Evolutionary conservation across 1,284 basidiomycete genomes (phyloP).

Genomic region (Apiotrichum akiyoshidainum): DNA sequence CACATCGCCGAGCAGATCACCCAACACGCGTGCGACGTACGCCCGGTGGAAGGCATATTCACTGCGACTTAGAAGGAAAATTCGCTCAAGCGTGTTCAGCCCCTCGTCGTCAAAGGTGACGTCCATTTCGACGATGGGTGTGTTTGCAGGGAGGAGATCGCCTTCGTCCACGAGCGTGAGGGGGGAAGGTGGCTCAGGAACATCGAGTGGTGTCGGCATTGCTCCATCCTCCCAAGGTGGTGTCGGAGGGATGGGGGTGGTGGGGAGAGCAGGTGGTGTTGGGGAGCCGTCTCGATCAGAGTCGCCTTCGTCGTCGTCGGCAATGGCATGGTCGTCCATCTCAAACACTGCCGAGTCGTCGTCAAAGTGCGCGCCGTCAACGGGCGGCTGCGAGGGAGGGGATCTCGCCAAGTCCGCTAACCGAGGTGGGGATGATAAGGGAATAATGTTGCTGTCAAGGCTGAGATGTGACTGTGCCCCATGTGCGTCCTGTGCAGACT

Average conservation of each 20-base stretch:
- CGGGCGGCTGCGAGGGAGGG: neutral
- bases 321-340: constrained; percentile 16
- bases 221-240: neutral
- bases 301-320: constrained; percentile 16
- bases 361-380: neutral
- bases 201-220: neutral
- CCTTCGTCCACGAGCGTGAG: constrained; percentile 39
- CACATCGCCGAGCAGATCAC: constrained; percentile 68
- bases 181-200: neutral
- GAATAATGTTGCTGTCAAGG: neutral
- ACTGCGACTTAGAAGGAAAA: constrained; percentile 88
- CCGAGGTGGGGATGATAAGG: neutral
- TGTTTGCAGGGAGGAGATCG: constrained; percentile 35
- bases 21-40: constrained; percentile 77
- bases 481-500: constrained; percentile 17
- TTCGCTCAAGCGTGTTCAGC: constrained; percentile 81
- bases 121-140: constrained; percentile 32
- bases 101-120: constrained; percentile 59
- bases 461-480: neutral
- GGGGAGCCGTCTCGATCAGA: neutral
- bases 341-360: neutral
- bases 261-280: neutral
- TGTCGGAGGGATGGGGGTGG: neutral
- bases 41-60: constrained; percentile 77
- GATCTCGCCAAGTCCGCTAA: neutral